Percentiles rank a stretch among this genome's conserved stretches.
phyloP scores from a whole-genome alignment of 257 asterid species.

The Nicotiana attenuata region DNA sequence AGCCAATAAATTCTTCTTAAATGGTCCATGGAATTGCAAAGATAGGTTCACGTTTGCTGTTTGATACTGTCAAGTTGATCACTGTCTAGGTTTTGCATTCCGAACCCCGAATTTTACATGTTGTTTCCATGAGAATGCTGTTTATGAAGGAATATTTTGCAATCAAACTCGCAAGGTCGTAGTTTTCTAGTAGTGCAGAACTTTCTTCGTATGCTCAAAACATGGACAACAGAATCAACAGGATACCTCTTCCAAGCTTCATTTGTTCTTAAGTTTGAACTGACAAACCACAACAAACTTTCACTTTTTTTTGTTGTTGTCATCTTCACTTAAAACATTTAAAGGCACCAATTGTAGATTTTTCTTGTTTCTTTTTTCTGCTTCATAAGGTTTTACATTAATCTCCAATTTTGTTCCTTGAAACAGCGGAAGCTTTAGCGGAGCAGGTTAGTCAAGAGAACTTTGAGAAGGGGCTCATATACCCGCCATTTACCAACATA shows the following conservation, averaged over 20 bases:
- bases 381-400: background rate
- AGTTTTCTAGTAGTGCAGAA: background rate
- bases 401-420: slow-evolving; percentile 13
- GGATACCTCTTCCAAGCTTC: background rate
- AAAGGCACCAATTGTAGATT: background rate
- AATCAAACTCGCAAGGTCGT: background rate
- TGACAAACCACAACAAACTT: background rate
- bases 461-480: slow-evolving; percentile 72
- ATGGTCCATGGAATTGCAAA: background rate
- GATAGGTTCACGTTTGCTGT: background rate
- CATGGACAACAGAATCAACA: background rate
- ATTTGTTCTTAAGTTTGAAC: background rate
- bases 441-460: slow-evolving; percentile 70
- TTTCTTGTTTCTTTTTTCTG: background rate
- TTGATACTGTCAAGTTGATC: background rate
- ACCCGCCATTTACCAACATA: slow-evolving; percentile 76
- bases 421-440: slow-evolving; percentile 90
- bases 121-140: background rate
- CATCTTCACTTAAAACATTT: background rate
- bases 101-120: background rate
- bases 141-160: background rate
- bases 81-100: background rate
- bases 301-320: background rate
- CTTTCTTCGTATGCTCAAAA: background rate
- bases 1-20: background rate